Conservation (phyloP, 768 basidiomycete genomes). For the Agaricus sinodeliciosus region DNA sequence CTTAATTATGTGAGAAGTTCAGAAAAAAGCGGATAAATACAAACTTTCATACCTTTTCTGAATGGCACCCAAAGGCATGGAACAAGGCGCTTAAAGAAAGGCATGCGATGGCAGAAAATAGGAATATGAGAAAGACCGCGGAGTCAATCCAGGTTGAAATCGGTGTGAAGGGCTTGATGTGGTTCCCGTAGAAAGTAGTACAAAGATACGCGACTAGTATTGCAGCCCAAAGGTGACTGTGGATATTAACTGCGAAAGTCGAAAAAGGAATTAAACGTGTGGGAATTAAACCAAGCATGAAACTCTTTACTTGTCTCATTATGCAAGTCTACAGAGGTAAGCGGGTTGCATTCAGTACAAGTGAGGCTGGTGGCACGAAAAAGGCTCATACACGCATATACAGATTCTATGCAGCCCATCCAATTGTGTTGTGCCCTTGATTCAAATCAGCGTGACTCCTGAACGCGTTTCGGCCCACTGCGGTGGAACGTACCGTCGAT, state of each 20-base stretch:
- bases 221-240: slow-evolving; percentile 72
- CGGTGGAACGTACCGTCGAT: slow-evolving; percentile 46
- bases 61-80: slow-evolving; percentile 72
- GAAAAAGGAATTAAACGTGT: slow-evolving; percentile 9
- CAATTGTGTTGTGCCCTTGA: slow-evolving; percentile 53
- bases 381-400: slow-evolving; percentile 54
- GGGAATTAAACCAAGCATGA: slow-evolving; percentile 9
- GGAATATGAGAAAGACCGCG: slow-evolving; percentile 56
- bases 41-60: slow-evolving; percentile 44
- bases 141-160: slow-evolving; percentile 56
- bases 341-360: slow-evolving; percentile 14
- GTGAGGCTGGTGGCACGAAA: slow-evolving; percentile 12
- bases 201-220: slow-evolving; percentile 53
- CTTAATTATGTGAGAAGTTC: slow-evolving; percentile 26
- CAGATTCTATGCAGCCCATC: slow-evolving; percentile 54
- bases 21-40: slow-evolving; percentile 15
- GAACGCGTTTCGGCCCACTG: slow-evolving; percentile 7
- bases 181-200: slow-evolving; percentile 41
- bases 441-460: slow-evolving; percentile 8
- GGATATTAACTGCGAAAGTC: slow-evolving; percentile 64
- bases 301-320: slow-evolving; percentile 59
- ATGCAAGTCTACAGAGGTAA: slow-evolving; percentile 51
- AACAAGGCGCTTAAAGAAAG: slow-evolving; percentile 64
- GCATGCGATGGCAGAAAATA: slow-evolving; percentile 68
- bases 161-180: slow-evolving; percentile 41